phyloP scores from a whole-genome alignment of 306 rosid genomes.

The Prunus mira region DNA sequence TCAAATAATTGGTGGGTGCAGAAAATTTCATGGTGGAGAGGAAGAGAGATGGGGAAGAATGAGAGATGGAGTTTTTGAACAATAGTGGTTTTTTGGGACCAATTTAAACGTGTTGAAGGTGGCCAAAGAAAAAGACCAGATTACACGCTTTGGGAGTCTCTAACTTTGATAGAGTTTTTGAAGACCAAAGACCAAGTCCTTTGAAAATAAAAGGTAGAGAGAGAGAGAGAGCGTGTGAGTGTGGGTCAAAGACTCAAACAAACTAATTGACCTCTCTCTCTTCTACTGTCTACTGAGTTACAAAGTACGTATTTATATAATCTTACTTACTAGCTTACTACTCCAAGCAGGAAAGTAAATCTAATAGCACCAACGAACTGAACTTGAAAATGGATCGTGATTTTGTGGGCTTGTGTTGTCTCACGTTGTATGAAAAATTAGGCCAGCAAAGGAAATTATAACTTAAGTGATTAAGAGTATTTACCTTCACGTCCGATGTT shows the following conservation, averaged over 20 bases:
- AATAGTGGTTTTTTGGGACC: not conserved
- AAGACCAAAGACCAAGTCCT: slow-evolving; percentile 47
- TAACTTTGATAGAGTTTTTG: slow-evolving; percentile 3
- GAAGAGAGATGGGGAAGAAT: not conserved
- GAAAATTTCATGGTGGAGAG: slow-evolving; percentile 40
- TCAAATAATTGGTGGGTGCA: slow-evolving; percentile 3
- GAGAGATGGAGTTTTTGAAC: not conserved
- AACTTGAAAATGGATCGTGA: no score
- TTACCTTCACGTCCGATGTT: accelerated
- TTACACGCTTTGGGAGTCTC: slow-evolving; percentile 14
- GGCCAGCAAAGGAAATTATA: accelerated
- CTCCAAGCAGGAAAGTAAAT: no score
- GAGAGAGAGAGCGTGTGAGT: no score
- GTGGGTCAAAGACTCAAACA: no score
- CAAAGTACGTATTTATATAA: no score
- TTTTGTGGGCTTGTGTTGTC: no score
- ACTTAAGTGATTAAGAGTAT: no score
- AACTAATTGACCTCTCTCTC: no score
- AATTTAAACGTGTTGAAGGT: slow-evolving; percentile 1
- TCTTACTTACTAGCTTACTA: no score
- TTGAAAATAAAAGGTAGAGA: not conserved
- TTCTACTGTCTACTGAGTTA: no score
- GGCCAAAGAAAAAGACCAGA: not conserved
- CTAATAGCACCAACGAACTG: no score
- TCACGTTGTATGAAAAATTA: no score